phyloP scores from a whole-genome alignment of 2,329 filamentous ascomycete species.

The Fusarium xyrophilum region DNA sequence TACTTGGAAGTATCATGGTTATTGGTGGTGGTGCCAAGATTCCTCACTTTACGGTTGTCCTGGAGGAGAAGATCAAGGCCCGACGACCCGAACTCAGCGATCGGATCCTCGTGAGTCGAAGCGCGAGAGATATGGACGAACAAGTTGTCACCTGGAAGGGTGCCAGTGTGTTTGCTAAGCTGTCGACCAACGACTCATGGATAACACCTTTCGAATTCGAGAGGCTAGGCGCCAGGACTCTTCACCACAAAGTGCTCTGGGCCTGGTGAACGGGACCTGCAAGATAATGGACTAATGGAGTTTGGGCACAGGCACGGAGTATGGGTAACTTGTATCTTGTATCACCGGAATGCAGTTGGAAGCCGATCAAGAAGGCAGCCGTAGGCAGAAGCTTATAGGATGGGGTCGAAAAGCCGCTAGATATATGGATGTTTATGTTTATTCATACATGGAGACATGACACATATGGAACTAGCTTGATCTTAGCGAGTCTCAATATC shows the following conservation, averaged over 20 bases:
- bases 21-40: slow-evolving; percentile 85
- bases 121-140: slow-evolving; percentile 91
- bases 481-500: too few relatives aligned
- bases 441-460: background rate
- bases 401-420: slow-evolving; percentile 8
- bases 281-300: slow-evolving; percentile 28
- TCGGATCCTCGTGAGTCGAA: slow-evolving; percentile 68
- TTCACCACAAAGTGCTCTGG: slow-evolving; percentile 82
- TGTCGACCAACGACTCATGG: slow-evolving; percentile 95
- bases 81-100: slow-evolving; percentile 67
- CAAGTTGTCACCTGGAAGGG: slow-evolving; percentile 99
- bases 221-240: slow-evolving; percentile 76
- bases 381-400: slow-evolving; percentile 6
- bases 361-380: background rate
- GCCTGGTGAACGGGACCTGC: slow-evolving; percentile 54
- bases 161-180: slow-evolving; percentile 91
- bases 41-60: slow-evolving; percentile 77
- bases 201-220: slow-evolving; percentile 89
- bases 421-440: slow-evolving; percentile 4
- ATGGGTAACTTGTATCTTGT: slow-evolving; percentile 28
- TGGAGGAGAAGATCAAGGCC: slow-evolving; percentile 82
- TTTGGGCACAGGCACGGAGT: slow-evolving; percentile 38
- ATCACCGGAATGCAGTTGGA: slow-evolving; percentile 16
- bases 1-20: slow-evolving; percentile 88
- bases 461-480: slow-evolving; percentile 1